Percentiles rank a stretch among this genome's conserved stretches.
These are phyloP conservation scores for Claviceps paspali DNA, from an alignment of 2,329 filamentous ascomycete genomes.

Conservation along the genomic window DNA sequence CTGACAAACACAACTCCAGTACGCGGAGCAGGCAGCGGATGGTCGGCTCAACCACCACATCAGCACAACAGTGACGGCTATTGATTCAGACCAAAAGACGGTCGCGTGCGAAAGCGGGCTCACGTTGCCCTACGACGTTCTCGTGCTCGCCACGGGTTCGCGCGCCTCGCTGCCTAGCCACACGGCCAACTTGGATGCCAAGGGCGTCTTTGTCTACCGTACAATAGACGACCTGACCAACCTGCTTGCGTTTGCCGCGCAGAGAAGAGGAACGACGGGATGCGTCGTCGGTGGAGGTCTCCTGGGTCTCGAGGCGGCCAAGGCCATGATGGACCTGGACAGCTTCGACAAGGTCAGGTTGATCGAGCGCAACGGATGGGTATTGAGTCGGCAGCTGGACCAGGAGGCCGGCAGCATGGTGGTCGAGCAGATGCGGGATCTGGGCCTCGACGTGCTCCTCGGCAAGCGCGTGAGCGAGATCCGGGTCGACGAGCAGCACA, in stretches of 20 bases:
- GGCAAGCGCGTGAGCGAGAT: conserved; percentile 60
- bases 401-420: conserved; percentile 68
- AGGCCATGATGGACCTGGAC: conserved; percentile 78
- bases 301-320: conserved; percentile 75
- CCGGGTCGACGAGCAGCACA: conserved; percentile 49
- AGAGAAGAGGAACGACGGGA: conserved; percentile 51
- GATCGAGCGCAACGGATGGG: conserved; percentile 71
- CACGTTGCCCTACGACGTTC: conserved; percentile 58
- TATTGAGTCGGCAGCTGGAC: conserved; percentile 70
- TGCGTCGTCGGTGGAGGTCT: conserved; percentile 74
- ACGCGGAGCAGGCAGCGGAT: conserved; percentile 47
- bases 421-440: conserved; percentile 60
- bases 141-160: conserved; percentile 76
- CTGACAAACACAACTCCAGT: conserved; percentile 28
- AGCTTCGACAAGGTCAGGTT: conserved; percentile 60
- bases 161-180: conserved; percentile 59
- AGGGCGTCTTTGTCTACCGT: conserved; percentile 78
- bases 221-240: conserved; percentile 69
- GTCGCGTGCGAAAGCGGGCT: conserved; percentile 58
- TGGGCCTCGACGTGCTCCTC: conserved; percentile 71
- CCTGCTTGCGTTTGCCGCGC: conserved; percentile 57
- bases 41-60: conserved; percentile 59
- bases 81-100: conserved; percentile 46
- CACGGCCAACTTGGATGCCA: conserved; percentile 64
- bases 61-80: conserved; percentile 54